Percentiles rank a stretch among this genome's conserved stretches.
phyloP scores from a whole-genome alignment of 140 eudicot species.

The Ambrosia hybrid region DNA sequence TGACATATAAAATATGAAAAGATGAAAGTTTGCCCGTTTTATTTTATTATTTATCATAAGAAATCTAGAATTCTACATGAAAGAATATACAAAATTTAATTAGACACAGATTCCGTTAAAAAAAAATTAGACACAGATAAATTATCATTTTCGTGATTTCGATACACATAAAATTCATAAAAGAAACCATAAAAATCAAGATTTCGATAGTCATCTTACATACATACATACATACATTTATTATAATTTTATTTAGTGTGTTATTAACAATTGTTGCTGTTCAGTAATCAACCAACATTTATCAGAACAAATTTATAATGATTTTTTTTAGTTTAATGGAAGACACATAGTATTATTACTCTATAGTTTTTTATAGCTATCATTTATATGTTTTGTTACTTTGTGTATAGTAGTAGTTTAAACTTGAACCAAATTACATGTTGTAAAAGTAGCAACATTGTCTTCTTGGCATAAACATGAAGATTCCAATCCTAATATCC shows the following conservation, averaged over 20 bases:
- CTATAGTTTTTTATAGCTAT: neutral
- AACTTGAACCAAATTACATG: slow-evolving; percentile 17
- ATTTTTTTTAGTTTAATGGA: neutral
- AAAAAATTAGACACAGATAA: no score
- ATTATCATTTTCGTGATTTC: neutral
- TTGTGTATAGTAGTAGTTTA: neutral
- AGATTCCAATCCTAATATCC: slow-evolving; percentile 12
- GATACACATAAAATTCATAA: neutral
- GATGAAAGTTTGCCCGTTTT: no score
- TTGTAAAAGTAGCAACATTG: slow-evolving; percentile 34
- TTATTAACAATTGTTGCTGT: neutral
- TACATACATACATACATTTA: no score
- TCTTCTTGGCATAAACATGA: slow-evolving; percentile 15
- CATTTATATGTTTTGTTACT: slow-evolving; percentile 3
- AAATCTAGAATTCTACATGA: no score
- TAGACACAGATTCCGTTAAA: no score
- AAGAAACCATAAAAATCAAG: neutral
- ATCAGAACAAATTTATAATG: neutral
- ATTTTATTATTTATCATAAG: no score
- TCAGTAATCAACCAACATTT: neutral
- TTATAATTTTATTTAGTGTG: neutral
- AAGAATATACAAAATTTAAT: no score
- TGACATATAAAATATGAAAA: no score
- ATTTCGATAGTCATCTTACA: neutral
- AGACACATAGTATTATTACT: neutral